Evolutionary conservation across 1,139 yeast genomes (phyloP).

Genomic region (Yamadazyma triangularis): DNA sequence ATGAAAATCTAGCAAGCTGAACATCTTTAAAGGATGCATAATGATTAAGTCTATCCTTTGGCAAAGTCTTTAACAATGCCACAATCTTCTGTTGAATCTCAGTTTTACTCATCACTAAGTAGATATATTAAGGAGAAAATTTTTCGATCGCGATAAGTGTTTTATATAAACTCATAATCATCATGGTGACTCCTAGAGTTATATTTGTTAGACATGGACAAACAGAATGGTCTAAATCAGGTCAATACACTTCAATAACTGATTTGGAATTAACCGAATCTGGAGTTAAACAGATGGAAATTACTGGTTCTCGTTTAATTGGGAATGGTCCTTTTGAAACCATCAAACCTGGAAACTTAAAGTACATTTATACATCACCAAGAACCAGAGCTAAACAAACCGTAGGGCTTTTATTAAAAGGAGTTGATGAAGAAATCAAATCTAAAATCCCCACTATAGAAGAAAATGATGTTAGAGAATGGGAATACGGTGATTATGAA

Average conservation of each 20-base stretch:
- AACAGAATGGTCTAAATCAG: slow-evolving; percentile 93
- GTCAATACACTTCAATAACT: slow-evolving; percentile 85
- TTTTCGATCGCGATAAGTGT: too few species aligned
- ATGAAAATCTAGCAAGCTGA: slow-evolving; percentile 51
- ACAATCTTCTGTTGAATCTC: slow-evolving; percentile 35
- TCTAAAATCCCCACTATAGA: slow-evolving; percentile 42
- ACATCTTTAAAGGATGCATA: slow-evolving; percentile 63
- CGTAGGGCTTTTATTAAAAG: slow-evolving; percentile 49
- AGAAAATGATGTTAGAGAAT: slow-evolving; percentile 76
- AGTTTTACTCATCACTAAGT: slow-evolving; percentile 11
- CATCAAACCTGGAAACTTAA: slow-evolving; percentile 60
- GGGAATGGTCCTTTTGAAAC: slow-evolving; percentile 49
- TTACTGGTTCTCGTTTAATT: slow-evolving; percentile 69
- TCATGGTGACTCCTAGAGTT: slow-evolving; percentile 55
- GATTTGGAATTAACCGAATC: slow-evolving; percentile 73
- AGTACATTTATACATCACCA: slow-evolving; percentile 72
- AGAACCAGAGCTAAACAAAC: slow-evolving; percentile 77
- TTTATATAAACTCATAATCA: too few species aligned
- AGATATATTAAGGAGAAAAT: background rate
- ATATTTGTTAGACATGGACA: slow-evolving; percentile 85
- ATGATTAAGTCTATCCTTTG: slow-evolving; percentile 63
- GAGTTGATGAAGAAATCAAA: slow-evolving; percentile 44
- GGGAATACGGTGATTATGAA: slow-evolving; percentile 97
- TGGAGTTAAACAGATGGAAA: slow-evolving; percentile 72
- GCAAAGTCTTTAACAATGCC: slow-evolving; percentile 42